A percentile compares a stretch with the other conserved stretches of the same genome.
Evolutionary conservation across 371 early-diverging fungal genomes (phyloP).

Genomic region (Mucor mucedo): DNA sequence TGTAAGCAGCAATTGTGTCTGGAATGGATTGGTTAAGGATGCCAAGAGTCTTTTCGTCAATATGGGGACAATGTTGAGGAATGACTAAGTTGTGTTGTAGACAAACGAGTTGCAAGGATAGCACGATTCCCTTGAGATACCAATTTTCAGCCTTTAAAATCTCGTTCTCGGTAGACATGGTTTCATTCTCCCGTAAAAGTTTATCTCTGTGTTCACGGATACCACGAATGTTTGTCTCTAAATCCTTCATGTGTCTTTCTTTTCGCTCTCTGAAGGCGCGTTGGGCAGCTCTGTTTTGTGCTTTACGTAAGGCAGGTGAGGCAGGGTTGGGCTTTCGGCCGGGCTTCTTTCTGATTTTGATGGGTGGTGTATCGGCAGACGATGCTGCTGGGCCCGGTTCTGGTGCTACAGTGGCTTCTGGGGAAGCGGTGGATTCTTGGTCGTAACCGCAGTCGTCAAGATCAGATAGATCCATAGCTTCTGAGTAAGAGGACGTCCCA

Average conservation of each 20-base stretch:
- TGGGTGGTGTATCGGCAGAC: constrained; percentile 23
- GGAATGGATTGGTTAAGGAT: constrained; percentile 40
- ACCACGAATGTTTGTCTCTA: constrained; percentile 65
- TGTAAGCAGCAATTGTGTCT: constrained; percentile 38
- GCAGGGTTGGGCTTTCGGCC: constrained; percentile 83
- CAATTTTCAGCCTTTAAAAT: constrained; percentile 60
- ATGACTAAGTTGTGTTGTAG: constrained; percentile 36
- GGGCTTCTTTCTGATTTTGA: constrained; percentile 68
- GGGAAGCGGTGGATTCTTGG: constrained; percentile 42
- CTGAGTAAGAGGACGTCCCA: constrained; percentile 28
- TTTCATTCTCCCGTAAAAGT: constrained; percentile 45
- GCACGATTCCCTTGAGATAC: constrained; percentile 53
- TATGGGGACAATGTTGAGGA: constrained; percentile 43
- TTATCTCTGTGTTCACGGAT: constrained; percentile 59
- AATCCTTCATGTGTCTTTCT: constrained; percentile 66
- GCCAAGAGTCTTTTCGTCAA: constrained; percentile 31
- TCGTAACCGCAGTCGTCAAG: constrained; percentile 23
- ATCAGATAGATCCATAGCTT: constrained; percentile 30
- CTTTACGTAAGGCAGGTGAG: constrained; percentile 72
- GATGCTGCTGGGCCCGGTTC: neutral
- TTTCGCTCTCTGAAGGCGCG: constrained; percentile 83
- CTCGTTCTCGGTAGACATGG: constrained; percentile 48
- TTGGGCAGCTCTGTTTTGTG: constrained; percentile 83
- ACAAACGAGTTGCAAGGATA: constrained; percentile 52
- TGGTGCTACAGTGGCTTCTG: constrained; percentile 22